These are phyloP conservation scores for Geranium rotundifolium DNA, from an alignment of 345 rosid genomes.

Conservation along the genomic window DNA sequence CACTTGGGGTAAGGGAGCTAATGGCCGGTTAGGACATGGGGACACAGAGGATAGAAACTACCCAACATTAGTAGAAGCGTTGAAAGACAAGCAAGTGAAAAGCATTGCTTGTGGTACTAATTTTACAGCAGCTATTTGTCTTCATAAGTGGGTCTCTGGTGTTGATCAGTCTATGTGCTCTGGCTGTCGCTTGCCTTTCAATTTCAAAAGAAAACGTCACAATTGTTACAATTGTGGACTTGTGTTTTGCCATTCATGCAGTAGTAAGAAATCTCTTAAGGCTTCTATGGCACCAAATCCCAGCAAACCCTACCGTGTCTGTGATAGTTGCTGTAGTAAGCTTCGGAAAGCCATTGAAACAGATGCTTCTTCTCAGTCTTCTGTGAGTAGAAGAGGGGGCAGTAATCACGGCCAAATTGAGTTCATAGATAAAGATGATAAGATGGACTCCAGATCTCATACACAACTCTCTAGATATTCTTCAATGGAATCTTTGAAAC, in stretches of 20 bases:
- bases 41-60: conserved; percentile 74
- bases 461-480: conserved; percentile 78
- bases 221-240: conserved; percentile 83
- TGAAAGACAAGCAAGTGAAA: conserved; percentile 95
- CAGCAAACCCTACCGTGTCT: conserved; percentile 80
- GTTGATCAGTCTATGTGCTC: conserved; percentile 97
- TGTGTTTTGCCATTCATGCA: conserved; percentile 90
- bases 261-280: conserved; percentile 74
- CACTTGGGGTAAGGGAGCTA: conserved; percentile 98
- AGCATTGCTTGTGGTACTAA: conserved; percentile 85
- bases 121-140: conserved; percentile 93
- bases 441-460: conserved; percentile 64
- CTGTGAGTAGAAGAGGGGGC: conserved; percentile 67
- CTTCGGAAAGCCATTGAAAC: conserved; percentile 61
- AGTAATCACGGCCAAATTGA: conserved; percentile 48
- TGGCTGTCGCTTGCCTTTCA: conserved; percentile 89
- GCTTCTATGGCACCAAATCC: conserved; percentile 99
- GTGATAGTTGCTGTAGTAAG: conserved; percentile 80
- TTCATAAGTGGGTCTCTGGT: conserved; percentile 93
- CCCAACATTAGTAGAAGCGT: conserved; percentile 70
- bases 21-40: conserved; percentile 95
- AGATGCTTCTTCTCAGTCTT: conserved; percentile 57
- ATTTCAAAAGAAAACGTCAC: conserved; percentile 73
- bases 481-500: conserved; percentile 76
- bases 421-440: conserved; percentile 61